Percentiles rank a stretch among this genome's conserved stretches.
Conservation (phyloP, 2,329 filamentous ascomycete species). For the Colletotrichum lindemuthianum region DNA sequence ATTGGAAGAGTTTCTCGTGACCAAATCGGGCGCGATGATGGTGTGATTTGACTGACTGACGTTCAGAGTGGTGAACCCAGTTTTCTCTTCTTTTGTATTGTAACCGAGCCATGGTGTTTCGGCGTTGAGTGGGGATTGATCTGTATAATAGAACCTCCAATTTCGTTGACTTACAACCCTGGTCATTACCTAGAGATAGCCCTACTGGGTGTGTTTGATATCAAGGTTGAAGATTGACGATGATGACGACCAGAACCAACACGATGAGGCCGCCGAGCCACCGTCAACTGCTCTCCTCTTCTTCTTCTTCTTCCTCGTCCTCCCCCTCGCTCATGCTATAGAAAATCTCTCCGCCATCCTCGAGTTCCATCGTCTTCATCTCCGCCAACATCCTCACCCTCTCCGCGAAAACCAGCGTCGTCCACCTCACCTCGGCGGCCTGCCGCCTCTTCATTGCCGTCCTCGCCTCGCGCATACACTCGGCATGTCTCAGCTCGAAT, state of each 20-base stretch:
- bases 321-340: constrained; percentile 4
- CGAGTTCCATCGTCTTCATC: constrained; percentile 54
- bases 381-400: constrained; percentile 53
- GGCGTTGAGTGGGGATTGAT: too few relatives aligned
- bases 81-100: too few relatives aligned
- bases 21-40: constrained; percentile 28
- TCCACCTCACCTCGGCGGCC: constrained; percentile 59
- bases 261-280: neutral
- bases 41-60: neutral
- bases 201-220: neutral
- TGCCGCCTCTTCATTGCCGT: constrained; percentile 47
- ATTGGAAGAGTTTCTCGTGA: constrained; percentile 29
- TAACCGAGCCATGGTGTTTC: too few relatives aligned
- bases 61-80: too few relatives aligned
- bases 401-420: constrained; percentile 55
- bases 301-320: neutral
- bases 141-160: too few relatives aligned
- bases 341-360: constrained; percentile 41
- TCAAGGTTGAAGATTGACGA: neutral
- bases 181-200: too few relatives aligned
- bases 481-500: constrained; percentile 44
- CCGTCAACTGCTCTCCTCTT: constrained; percentile 5
- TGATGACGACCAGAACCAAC: constrained; percentile 5
- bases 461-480: constrained; percentile 41
- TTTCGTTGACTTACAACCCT: too few relatives aligned